phyloP scores from a whole-genome alignment of 305 asterid genomes.

The Solanum chacoense region DNA sequence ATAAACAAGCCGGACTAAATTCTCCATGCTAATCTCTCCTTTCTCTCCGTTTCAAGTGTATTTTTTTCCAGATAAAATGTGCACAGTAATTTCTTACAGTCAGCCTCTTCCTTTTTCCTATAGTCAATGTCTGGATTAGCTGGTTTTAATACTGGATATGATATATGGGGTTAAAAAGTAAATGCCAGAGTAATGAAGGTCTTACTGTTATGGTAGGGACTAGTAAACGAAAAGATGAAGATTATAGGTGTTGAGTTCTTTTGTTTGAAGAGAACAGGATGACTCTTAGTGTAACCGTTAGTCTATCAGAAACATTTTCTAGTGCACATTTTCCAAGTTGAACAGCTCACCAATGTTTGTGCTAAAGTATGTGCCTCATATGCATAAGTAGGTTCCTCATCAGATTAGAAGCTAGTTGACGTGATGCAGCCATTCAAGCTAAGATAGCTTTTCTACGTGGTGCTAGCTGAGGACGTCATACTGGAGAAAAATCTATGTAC shows the following conservation, averaged over 20 bases:
- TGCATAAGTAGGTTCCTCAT: neutral
- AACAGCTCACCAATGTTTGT: neutral
- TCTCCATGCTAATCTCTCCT: neutral
- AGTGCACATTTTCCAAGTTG: neutral
- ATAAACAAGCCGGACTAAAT: neutral
- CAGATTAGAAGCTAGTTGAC: neutral
- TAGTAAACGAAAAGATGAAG: neutral
- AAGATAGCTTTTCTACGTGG: neutral
- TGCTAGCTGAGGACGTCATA: neutral
- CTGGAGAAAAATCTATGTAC: neutral
- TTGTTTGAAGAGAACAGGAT: neutral
- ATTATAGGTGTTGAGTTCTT: neutral
- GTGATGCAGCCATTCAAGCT: neutral
- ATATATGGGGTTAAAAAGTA: neutral
- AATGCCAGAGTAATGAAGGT: neutral
- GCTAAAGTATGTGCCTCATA: neutral
- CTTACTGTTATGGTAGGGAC: neutral
- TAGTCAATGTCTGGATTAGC: neutral
- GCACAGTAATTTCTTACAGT: neutral
- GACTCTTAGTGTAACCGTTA: neutral
- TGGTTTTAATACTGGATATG: neutral
- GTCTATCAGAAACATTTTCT: neutral
- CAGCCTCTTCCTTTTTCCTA: neutral
- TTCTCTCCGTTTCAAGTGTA: neutral
- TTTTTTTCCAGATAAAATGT: neutral